Conservation (phyloP, 495 filamentous ascomycete species). For the Podospora pseudopauciseta region DNA sequence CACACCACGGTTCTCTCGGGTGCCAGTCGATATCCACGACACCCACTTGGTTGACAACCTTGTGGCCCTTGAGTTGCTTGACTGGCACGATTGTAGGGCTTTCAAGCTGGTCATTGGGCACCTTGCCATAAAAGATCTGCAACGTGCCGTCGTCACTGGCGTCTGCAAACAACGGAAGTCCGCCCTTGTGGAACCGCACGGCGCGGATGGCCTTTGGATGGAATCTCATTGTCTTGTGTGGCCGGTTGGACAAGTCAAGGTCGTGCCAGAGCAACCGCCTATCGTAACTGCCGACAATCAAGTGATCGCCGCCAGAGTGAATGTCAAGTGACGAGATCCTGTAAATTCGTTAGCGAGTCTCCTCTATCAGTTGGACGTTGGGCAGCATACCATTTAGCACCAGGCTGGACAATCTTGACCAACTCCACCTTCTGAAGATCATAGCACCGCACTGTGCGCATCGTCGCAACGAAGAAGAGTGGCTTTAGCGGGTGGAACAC, state of each 20-base stretch:
- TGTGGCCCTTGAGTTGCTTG: constrained; percentile 89
- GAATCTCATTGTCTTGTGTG: constrained; percentile 94
- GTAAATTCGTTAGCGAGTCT: constrained; percentile 14
- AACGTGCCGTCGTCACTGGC: constrained; percentile 89
- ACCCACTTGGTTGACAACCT: constrained; percentile 72
- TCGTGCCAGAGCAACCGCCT: constrained; percentile 95
- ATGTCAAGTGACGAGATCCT: constrained; percentile 95
- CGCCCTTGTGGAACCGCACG: constrained; percentile 79
- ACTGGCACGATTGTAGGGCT: constrained; percentile 94
- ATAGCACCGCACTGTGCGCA: constrained; percentile 85
- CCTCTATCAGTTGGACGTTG: not conserved
- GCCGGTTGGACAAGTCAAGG: constrained; percentile 80
- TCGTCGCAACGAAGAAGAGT: constrained; percentile 92
- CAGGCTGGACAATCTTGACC: constrained; percentile 85
- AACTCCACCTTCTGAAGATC: constrained; percentile 86
- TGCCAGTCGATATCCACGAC: constrained; percentile 96
- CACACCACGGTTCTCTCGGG: constrained; percentile 84
- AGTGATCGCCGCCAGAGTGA: constrained; percentile 87
- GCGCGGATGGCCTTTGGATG: constrained; percentile 85
- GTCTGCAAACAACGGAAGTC: constrained; percentile 85
- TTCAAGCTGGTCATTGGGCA: constrained; percentile 89
- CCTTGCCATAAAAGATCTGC: constrained; percentile 95
- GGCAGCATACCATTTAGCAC: constrained; percentile 56
- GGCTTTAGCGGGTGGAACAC: constrained; percentile 93
- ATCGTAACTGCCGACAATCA: constrained; percentile 92